These are phyloP conservation scores for Diplogelasinospora grovesii DNA, from an alignment of 495 filamentous ascomycete species.

Conservation along the genomic window DNA sequence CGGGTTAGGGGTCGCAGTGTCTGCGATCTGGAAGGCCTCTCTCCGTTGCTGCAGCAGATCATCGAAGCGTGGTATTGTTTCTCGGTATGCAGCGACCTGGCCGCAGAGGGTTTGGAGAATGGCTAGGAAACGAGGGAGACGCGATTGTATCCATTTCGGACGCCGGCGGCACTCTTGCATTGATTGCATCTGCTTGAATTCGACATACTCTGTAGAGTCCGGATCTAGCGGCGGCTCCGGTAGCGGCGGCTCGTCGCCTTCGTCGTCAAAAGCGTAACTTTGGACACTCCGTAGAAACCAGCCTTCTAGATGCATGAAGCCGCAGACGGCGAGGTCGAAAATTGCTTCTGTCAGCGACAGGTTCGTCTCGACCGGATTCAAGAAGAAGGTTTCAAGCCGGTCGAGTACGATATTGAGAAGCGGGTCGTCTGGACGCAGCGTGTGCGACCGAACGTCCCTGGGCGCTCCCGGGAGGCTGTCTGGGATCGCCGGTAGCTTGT, in stretches of 20 bases:
- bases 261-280: conserved; percentile 48
- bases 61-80: conserved; percentile 69
- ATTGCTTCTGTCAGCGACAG: conserved; percentile 76
- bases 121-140: conserved; percentile 43
- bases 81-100: conserved; percentile 58
- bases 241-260: conserved; percentile 24
- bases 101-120: conserved; percentile 53
- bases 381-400: conserved; percentile 71
- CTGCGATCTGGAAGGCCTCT: conserved; percentile 56
- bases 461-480: conserved; percentile 48
- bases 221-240: conserved; percentile 26
- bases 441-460: conserved; percentile 50
- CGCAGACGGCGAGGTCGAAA: conserved; percentile 74
- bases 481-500: conserved; percentile 42
- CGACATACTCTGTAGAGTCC: conserved; percentile 30
- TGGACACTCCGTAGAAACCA: conserved; percentile 80
- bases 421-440: conserved; percentile 64
- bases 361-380: conserved; percentile 86
- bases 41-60: conserved; percentile 67
- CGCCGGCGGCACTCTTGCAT: conserved; percentile 44
- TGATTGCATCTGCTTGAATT: conserved; percentile 37
- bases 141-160: conserved; percentile 41
- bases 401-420: conserved; percentile 64
- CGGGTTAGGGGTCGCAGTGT: conserved; percentile 22
- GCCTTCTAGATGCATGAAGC: conserved; percentile 72